A percentile compares a stretch with the other conserved stretches of the same genome.
Conservation (phyloP, 352 stramenopile species). For the Globisporangium parvum region DNA sequence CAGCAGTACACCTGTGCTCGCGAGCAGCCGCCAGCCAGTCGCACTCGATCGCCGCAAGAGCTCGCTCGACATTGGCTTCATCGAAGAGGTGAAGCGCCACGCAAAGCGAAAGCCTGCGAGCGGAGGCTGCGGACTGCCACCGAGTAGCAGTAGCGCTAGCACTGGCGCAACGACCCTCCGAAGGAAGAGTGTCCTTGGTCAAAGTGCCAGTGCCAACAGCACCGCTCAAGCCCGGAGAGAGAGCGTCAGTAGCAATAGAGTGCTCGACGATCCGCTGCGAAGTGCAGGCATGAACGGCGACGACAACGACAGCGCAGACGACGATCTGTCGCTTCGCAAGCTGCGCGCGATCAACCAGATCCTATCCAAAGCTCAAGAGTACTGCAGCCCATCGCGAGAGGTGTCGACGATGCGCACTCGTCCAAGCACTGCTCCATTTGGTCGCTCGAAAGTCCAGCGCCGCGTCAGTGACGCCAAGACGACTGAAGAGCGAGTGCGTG, state of each 20-base stretch:
- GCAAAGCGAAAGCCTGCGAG: slow-evolving; percentile 11
- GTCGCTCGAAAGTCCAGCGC: neutral
- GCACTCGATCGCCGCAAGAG: slow-evolving; percentile 16
- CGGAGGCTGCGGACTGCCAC: slow-evolving; percentile 2
- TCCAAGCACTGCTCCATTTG: slow-evolving; percentile 3
- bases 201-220: neutral
- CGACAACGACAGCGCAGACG: neutral
- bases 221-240: neutral
- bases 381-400: slow-evolving; percentile 7
- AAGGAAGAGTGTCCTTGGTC: neutral
- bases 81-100: slow-evolving; percentile 43
- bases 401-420: neutral
- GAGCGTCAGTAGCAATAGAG: neutral
- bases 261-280: neutral
- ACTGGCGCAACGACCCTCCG: neutral
- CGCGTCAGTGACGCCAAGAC: too few species aligned
- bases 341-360: slow-evolving; percentile 62
- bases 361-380: slow-evolving; percentile 40
- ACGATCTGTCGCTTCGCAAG: slow-evolving; percentile 26
- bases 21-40: neutral
- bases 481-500: neutral
- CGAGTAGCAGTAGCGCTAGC: neutral
- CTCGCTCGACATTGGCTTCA: slow-evolving; percentile 43
- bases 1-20: slow-evolving; percentile 3
- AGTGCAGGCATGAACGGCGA: too few species aligned